Evolutionary conservation across 2,329 filamentous ascomycete genomes (phyloP), one percentile per base, ranked within the genome.

Genomic region (Aspergillus hortae): DNA sequence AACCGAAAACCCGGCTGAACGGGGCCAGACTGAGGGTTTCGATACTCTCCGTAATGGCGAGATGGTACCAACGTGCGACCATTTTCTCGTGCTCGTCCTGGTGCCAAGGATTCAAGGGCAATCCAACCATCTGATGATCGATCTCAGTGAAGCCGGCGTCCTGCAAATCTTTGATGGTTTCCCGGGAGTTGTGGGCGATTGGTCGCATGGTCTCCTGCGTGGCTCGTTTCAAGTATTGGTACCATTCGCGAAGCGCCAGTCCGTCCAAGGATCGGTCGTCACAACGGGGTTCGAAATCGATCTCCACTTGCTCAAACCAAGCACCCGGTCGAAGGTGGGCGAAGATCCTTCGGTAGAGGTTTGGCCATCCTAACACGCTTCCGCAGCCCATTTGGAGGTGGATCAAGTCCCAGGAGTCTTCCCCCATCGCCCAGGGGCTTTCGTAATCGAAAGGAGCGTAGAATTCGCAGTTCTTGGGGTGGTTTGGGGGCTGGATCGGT

Each of bases 241-340:
- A 87, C 91, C 91, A 96, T 60, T 82, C 74, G 42, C 76, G 71
- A 14, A 92, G 74, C 25, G 79, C 75, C 6, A 86, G 83, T 9
- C 66, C 65, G 33, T 64, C 63, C 12, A 88, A 72, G 1, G 83
- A 82, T 33, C 80, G 79, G 61, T 89, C 84, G 56, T 90, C 86
- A 64, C 84, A 88, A 47, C 83, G 83, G 15, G 90, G 90, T 44
- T 81, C 77, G 70, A 89, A 89, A 70, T 97, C 90, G 49, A 97
- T 87, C 68, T 97, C 92, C 44, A 95, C 83, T 60, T 95, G 90
- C 71, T 97, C 92, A 50, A 96, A 80, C 49, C 92, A 92, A 38
- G 76, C 80, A 1, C 86, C 86, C 1, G 90, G 90, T 61, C 84
- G 85, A 23, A 96, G 78, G 65, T 95, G 89, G 82, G 80, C 74